Percentiles rank a stretch among this genome's conserved stretches.
These are phyloP conservation scores for Fraxinus excelsior DNA, from an alignment of 257 asterid species.

Conservation along the genomic window DNA sequence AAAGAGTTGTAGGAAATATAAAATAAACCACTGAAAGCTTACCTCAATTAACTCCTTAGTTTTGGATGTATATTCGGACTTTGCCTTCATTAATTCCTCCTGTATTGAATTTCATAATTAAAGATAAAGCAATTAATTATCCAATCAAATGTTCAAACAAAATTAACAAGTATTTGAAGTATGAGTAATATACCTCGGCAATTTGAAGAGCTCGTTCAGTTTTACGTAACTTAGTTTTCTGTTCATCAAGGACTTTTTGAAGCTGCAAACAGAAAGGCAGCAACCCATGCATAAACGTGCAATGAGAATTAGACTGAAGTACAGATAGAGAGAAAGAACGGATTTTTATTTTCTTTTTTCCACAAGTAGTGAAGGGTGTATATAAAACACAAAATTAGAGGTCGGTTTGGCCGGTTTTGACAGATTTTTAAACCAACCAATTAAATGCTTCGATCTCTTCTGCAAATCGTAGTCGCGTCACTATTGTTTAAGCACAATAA, in stretches of 20 bases:
- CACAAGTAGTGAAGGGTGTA: neutral
- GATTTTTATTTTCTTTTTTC: neutral
- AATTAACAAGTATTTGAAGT: conserved; percentile 14
- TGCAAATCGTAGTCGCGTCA: no score
- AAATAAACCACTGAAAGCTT: conserved; percentile 6
- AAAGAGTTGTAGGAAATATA: neutral
- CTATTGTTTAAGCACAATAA: no score
- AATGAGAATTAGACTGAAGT: neutral
- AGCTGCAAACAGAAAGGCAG: conserved; percentile 53
- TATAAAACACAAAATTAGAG: neutral
- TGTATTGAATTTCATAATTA: conserved; percentile 32
- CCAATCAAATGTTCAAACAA: conserved; percentile 2
- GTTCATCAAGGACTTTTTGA: conserved; percentile 57
- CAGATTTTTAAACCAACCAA: no score
- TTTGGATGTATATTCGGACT: conserved; percentile 68
- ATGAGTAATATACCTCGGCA: conserved; percentile 67
- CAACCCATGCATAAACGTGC: neutral
- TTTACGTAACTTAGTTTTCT: conserved; percentile 74
- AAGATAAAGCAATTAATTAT: conserved; percentile 12
- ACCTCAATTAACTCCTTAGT: conserved; percentile 77
- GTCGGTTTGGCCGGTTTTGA: no score
- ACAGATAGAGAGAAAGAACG: neutral
- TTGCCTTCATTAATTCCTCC: conserved; percentile 90
- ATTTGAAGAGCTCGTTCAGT: conserved; percentile 90
- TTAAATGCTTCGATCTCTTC: no score